Base-by-base conservation (phyloP, 805 yeast genomes). In the Lipomyces starkeyi region DNA sequence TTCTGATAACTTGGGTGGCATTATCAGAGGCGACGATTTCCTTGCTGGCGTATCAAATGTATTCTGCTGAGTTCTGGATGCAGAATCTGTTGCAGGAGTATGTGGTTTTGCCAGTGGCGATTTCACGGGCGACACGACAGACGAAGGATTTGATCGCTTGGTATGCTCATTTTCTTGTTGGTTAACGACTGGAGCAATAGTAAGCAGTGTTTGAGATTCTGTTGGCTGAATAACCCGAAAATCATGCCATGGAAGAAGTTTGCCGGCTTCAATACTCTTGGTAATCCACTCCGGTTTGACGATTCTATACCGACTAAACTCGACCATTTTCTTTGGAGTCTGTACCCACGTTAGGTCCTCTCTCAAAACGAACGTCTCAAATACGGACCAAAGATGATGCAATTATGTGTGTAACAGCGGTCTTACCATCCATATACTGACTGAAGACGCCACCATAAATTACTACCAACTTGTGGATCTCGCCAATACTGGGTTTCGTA, bases 261-360 rank as follows among this genome's bases (percentile, higher is more conserved):
- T 79, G 0, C 83, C 81, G 5, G 76, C 73, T 2, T 81, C 80
- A 5, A 92, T 81, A 63, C 91, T 84, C 25, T 92, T 91, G 0
- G 83, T 81, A 1, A 95, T 83, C 98, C 98, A 94, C 40, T 83
- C 83, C 0, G 98, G 97, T 67, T 78, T 84, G 1, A 93, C 96
- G 2, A 95, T 97, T 71, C 86, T 88, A 76, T 85, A 89, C 69
- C 88, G 85, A 47, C 82, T 80, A 76, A 86, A 91, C 77, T 90
- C 89, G 2, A 84, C 75, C 64, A 82, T 80, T 77, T 95, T 94
- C 63, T 90, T 81, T 0, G 95, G 91, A 0, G 98, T 92, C 70
- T 94, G 77, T 35, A 86, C 3, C 6, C 14, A 60, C 27, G 64
- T 64, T 29, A 64, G 63, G 9, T 20, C 17, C 8, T n/a, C 22